phyloP scores from a whole-genome alignment of 2,329 filamentous ascomycete genomes.

The Fonsecaea monophora region DNA sequence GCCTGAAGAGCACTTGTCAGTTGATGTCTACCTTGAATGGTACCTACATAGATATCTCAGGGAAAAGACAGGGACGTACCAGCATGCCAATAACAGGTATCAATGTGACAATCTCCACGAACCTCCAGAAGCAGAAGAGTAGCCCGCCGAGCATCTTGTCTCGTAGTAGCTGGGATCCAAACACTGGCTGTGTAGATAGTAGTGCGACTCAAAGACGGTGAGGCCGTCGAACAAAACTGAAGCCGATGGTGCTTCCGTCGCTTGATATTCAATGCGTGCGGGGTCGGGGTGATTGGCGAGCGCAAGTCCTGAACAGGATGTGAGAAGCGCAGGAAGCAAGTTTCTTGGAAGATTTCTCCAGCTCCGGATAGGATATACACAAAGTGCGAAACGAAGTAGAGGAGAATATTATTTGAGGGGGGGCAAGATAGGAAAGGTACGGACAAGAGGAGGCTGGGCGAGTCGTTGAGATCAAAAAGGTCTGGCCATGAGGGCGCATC shows the following conservation, averaged over 20 bases:
- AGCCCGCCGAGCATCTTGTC: constrained; percentile 59
- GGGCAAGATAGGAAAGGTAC: neutral
- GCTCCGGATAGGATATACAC: neutral
- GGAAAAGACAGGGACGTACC: constrained; percentile 44
- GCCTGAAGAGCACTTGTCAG: constrained; percentile 45
- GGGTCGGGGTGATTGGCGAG: neutral
- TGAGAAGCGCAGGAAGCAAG: no score
- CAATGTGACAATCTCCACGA: constrained; percentile 67
- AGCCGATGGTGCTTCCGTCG: neutral
- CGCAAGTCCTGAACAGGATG: neutral
- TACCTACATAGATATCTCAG: neutral
- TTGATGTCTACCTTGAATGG: constrained; percentile 9
- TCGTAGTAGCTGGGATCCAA: neutral
- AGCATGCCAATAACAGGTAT: constrained; percentile 70
- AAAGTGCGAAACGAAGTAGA: neutral
- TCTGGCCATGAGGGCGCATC: neutral
- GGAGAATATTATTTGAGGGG: neutral
- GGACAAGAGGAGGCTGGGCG: constrained; percentile 2
- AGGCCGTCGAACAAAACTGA: neutral
- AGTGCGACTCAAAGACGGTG: neutral
- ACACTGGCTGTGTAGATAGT: neutral
- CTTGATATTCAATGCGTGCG: constrained; percentile 2
- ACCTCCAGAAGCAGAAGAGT: constrained; percentile 67
- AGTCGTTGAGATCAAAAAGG: neutral
- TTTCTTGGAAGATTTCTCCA: neutral